Evolutionary conservation across 345 rosid species (phyloP), one percentile per base, ranked within the genome.

Genomic region (Corchorus olitorius): DNA sequence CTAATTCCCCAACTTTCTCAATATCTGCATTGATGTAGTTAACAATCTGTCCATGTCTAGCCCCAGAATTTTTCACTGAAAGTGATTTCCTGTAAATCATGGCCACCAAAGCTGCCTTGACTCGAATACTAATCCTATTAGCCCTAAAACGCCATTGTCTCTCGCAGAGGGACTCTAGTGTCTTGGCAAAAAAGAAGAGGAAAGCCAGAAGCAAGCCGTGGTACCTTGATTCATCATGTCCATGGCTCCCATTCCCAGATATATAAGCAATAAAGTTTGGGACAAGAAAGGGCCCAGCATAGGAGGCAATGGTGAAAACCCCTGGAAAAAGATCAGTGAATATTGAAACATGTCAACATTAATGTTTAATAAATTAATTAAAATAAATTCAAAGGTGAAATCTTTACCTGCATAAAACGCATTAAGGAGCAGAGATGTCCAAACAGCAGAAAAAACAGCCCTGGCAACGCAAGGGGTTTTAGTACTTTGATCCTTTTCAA

Each of bases 81-180:
- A 62, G 9, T 3, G 43, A 33, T 34, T 62, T 33, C 12, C 14
- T 33, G 41, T 62, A 34, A 33, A 33, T 35, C 2, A 22, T 12
- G 4, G 43, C 65, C 65, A 62, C 4, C 65, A 62, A n/a, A 33
- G 65, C 43, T 27, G 65, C 43, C 45, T 43, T 41, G n/a, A 62
- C n/a, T 0, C 65, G 65, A 34, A 62, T 62, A 14, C n/a, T n/a
- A 62, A 62, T 12, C 33, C n/a, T 33, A 34, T 33, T 33, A 34
- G 65, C 65, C 15, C 65, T n/a, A 10, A 62, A 62, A 62, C 17
- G 65, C 65, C 65, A 62, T 6, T 62, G 65, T 35, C 65, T 62
- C 43, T 62, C 43, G 15, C 65, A 62, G 12, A 62, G 39, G 43
- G 65, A 62, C 43, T 62, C 65, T 3, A 62, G 43, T 35, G 41